Base-by-base conservation (phyloP, 495 filamentous ascomycete species). In the Lasiosphaeria hispida region DNA sequence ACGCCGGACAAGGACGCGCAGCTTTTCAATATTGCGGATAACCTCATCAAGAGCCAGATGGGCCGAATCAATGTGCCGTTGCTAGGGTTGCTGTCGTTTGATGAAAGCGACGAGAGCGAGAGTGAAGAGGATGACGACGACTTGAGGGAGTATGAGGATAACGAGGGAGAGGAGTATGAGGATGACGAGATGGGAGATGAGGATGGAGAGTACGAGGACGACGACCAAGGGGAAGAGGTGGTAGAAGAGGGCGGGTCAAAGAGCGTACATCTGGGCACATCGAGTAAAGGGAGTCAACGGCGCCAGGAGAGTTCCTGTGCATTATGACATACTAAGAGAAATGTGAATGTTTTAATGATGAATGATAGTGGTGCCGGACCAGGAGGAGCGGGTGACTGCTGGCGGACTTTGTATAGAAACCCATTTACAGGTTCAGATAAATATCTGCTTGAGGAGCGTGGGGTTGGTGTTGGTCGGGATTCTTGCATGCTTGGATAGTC, bases 11-110 rank as follows among this genome's bases (percentile, higher is more conserved):
- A 64, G 52, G 71, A 73, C 50, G 43, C 57, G 3, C 59, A 67
- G 47, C 34, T 73, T 18, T 71, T 66, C 17, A 48, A 53, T 17
- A 56, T 72, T 37, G 68, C 71, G 15, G 69, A 69, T 37, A 64
- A 70, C 38, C 39, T 73, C 13, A 72, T 73, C 63, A 72, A 67
- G 56, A 69, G 64, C 39, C 69, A 73, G 44, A 53, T 71, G 52
- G 62, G 63, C 19, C 41, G 63, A 45, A 62, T 69, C 33, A 67
- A 71, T n/a, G 62, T 73, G 33, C 71, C 69, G 39, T 19, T 73
- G 42, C 48, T 73, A 44, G 68, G 71, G 14, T 57, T 57, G 19
- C 50, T 73, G 41, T 63, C 59, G 11, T 69, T 72, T 50, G 69
- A 73, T 18, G 67, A 69, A 44, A 71, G 69, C 53, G 70, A 71